Evolutionary conservation across 805 yeast species (phyloP), one percentile per base, ranked within the genome.

Genomic region (Sugiyamaella chiloensis): DNA sequence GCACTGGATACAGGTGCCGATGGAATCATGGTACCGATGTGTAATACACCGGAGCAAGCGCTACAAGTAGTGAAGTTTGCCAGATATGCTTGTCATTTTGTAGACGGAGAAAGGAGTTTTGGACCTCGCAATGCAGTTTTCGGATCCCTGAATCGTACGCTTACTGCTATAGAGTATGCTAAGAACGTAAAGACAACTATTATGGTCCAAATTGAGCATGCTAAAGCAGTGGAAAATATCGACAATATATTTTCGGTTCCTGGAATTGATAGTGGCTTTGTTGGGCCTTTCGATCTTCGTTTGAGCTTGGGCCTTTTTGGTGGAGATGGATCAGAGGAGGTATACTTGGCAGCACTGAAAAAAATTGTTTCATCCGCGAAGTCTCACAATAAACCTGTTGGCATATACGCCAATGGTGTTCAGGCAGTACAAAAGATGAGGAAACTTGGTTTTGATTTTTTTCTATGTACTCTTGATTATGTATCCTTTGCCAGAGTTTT

Each of bases 11-110:
- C 45, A 16, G 45, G 45, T 7, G 36, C 45, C 11, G 45, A 42
- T 21, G 45, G 45, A 8, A 27, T 42, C n/a, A 42, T 42, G 45
- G 45, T 42, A 4, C 45, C 45, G 7, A 42, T 42, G 45, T 42
- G 45, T 27, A 42, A 42, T 20, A 29, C 45, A 26, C 26, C 24
- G 5, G 39, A 42, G 24, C 45, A 42, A 17, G 45, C 45, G 5
- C 24, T 11, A 16, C 37, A 27, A 23, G 45, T 42, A 16, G 45
- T 30, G 11, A 42, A 42, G 26, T 42, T 42, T 16, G 45, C 45
- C 12, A 29, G 45, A 16, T 42, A 42, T 42, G 45, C 45, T 4
- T 42, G 45, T 16, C 36, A 42, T 20, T 42, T 16, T 31, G 17
- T 16, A 16, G 45, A 39, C 11, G 45, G 45, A 5, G 24, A 16